Base-by-base conservation (phyloP, 768 basidiomycete species). In the Coprinellus aureogranulatus region DNA sequence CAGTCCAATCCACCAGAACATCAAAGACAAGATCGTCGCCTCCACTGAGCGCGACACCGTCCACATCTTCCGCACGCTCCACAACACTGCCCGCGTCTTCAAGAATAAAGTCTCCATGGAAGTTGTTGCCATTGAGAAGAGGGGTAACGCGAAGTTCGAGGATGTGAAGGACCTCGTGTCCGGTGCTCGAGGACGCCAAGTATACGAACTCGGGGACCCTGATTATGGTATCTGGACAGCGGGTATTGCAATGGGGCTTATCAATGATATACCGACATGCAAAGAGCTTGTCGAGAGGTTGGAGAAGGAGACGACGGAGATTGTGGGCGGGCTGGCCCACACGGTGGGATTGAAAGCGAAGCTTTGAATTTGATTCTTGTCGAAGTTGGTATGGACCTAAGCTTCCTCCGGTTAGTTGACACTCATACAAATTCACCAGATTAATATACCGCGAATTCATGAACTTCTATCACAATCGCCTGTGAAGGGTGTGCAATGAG, bases 171-270 rank as follows among this genome's bases (percentile, higher is more conserved):
- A 94, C 39, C 81, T 92, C 48, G 90, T 92, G 10, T 80, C 87
- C 10, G 90, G 89, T 14, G 78, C 73, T 23, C 78, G 91, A 62
- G 85, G 92, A 59, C 80, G 81, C 54, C 59, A 79, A 46, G 92
- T 94, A 2, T 94, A 92, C 67, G 91, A 92, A 66, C 81, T 68
- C 1, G 94, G 95, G 8, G 94, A 97, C 64, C 76, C 84, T 0
- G 92, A 98, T 61, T 84, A 87, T 63, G 95, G 94, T 3, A 88
- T 96, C 48, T 96, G 94, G 94, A 81, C 72, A 55, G 85, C 85
- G 20, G 87, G 89, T 2, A 72, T 89, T 58, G 70, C 73, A 8
- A 65, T 88, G 53, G 90, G 90, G 2, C 68, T 92, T 59, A 93
- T 96, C 67, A 78, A 89, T 39, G 92, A 96, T 67, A 85, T 91